Conservation (phyloP, 768 basidiomycete genomes). For the Amanita exitialis region DNA sequence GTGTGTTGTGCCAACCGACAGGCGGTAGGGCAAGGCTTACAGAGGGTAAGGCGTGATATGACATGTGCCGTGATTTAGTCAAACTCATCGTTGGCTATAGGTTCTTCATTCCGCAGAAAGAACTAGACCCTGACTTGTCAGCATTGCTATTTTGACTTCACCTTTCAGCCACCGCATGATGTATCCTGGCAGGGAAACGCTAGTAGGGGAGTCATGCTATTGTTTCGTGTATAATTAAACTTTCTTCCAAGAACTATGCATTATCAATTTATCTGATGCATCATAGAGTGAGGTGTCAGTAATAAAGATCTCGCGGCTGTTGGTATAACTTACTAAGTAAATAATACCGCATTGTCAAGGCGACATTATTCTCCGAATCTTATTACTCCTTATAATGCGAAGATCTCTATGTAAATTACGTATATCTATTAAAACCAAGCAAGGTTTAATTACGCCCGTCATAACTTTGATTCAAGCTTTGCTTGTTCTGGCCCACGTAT, state of each 20-base stretch:
- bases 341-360: background rate
- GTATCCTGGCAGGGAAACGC: background rate
- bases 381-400: background rate
- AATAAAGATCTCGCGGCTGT: background rate
- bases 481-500: slow-evolving; percentile 28
- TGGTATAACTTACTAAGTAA: background rate
- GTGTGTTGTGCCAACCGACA: slow-evolving; percentile 94
- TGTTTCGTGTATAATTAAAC: slow-evolving; percentile 3
- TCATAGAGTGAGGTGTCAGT: background rate
- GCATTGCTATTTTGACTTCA: slow-evolving; percentile 6
- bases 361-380: background rate
- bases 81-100: slow-evolving; percentile 27
- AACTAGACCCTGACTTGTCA: slow-evolving; percentile 36
- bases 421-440: background rate
- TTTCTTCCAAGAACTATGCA: background rate
- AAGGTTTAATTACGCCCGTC: slow-evolving; percentile 8
- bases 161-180: background rate
- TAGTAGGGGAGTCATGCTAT: background rate
- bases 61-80: slow-evolving; percentile 4
- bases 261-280: background rate
- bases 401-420: background rate
- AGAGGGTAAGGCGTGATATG: slow-evolving; percentile 60
- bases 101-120: slow-evolving; percentile 98
- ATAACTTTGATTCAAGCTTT: slow-evolving; percentile 24
- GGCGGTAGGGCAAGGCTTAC: slow-evolving; percentile 97